phyloP scores from a whole-genome alignment of 352 stramenopile genomes.

The Globisporangium orthogonon region DNA sequence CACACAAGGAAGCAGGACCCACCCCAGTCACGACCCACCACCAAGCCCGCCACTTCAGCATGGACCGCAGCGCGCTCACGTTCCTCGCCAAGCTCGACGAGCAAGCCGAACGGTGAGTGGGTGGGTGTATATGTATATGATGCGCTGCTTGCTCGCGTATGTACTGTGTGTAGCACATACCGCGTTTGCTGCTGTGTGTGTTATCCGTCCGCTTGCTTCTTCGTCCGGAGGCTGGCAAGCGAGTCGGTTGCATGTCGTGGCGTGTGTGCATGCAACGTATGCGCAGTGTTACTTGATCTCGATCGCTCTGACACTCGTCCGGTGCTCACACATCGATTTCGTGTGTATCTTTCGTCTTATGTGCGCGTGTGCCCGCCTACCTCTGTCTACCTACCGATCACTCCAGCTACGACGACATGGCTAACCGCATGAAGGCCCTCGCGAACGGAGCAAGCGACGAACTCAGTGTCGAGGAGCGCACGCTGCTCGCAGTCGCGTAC shows the following conservation, averaged over 20 bases:
- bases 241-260: too few species aligned
- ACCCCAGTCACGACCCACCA: too few species aligned
- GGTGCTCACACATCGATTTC: too few species aligned
- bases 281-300: too few species aligned
- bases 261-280: too few species aligned
- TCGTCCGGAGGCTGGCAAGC: too few species aligned
- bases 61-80: conserved; percentile 77
- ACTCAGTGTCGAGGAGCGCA: conserved; percentile 98
- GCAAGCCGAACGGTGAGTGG: conserved; percentile 61
- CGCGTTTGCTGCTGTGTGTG: too few species aligned
- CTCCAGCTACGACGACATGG: conserved; percentile 88
- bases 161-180: background rate
- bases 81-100: conserved; percentile 82
- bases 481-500: conserved; percentile 93
- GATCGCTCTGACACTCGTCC: too few species aligned
- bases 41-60: conserved; percentile 12
- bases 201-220: too few species aligned
- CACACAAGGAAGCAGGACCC: too few species aligned
- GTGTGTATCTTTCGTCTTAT: too few species aligned
- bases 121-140: conserved; percentile 1
- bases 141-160: background rate
- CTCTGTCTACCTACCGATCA: background rate
- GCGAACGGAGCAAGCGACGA: conserved; percentile 93
- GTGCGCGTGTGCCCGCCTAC: background rate
- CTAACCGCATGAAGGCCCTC: conserved; percentile 98